These are phyloP conservation scores for Rhizopogon vulgaris DNA, from an alignment of 768 basidiomycete species.

Conservation along the genomic window DNA sequence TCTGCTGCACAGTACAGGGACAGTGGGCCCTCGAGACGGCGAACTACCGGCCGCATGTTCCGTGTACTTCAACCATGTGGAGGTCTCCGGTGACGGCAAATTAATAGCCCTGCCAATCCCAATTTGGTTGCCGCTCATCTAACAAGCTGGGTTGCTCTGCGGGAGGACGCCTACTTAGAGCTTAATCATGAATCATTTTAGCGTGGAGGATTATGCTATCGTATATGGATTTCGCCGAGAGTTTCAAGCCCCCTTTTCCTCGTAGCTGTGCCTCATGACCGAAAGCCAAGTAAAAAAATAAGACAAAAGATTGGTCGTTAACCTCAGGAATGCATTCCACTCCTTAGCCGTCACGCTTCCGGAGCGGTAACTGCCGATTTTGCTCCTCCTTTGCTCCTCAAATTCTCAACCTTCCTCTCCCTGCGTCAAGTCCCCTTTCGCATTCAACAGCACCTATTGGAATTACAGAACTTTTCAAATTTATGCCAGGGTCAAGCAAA, in stretches of 20 bases:
- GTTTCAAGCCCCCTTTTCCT: background rate
- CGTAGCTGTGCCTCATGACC: slow-evolving; percentile 2
- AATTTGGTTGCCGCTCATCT: slow-evolving; percentile 1
- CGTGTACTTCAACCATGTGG: slow-evolving; percentile 7
- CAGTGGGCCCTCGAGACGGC: background rate
- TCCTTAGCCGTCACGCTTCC: background rate
- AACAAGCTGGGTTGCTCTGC: background rate
- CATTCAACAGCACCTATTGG: background rate
- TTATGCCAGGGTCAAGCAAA: slow-evolving; percentile 23
- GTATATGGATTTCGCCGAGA: background rate
- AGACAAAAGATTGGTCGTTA: slow-evolving; percentile 1
- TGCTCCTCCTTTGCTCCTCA: background rate
- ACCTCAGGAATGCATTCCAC: background rate
- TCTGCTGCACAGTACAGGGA: background rate
- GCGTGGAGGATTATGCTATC: background rate
- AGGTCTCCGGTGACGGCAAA: background rate
- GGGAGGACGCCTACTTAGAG: background rate
- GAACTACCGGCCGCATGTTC: background rate
- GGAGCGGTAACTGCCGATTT: slow-evolving; percentile 7
- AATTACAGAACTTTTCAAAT: slow-evolving; percentile 14
- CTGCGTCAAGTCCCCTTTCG: background rate
- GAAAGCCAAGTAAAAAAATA: slow-evolving; percentile 5
- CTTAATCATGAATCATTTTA: background rate
- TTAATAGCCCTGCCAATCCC: background rate
- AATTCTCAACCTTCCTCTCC: background rate